Base-by-base conservation (phyloP, 495 filamentous ascomycete genomes). In the Pseudotulostoma volvatum region DNA sequence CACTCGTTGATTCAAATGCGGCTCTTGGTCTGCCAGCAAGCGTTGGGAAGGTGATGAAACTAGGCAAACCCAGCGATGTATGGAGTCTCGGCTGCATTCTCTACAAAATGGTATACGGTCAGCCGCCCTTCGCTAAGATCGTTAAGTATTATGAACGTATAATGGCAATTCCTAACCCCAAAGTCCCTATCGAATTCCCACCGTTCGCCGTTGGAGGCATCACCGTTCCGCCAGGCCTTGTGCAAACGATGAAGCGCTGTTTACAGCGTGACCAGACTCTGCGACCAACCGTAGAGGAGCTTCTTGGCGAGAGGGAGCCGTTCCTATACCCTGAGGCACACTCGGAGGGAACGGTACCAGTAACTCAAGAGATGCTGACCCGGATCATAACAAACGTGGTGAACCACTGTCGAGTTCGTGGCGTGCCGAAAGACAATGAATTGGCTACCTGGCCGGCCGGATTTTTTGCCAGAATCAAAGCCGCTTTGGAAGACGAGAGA, bases 31-130 rank as follows among this genome's bases (percentile, higher is more conserved):
- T 73, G 40, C 65, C 73, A 34, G 48, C 70, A 13, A 66, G 61
- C 37, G 68, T 70, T 23, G 76, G 77, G 1, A 81, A 87, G 46
- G 60, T 93, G 40, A 90, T 94, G 82, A 93, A 93, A 56, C 67
- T 97, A 13, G 92, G 92, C 14, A 96, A 95, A 46, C 80, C 88
- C 9, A 84, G 79, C 48, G 90, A 97, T 60, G 79, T 97, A 7
- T 97, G 90, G 90, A 86, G 77, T 57, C 59, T 97, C 18, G 90
- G 90, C 7, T 96, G 90, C 51, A 96, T 97, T 39, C 60, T 97
- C 17, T 96, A 92, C 57, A 90, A 96, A 58, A 93, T 97, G 84
- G 80, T 84, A 0, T 96, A 96, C 55, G 88, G 88, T 32, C 71
- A 77, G 20, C 81, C 85, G 5, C 90, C 90, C 3, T 97, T 97